Percentiles rank a stretch among this genome's conserved stretches.
Evolutionary conservation across 2,329 filamentous ascomycete species (phyloP).

Genomic region (Penicillium thymicola): DNA sequence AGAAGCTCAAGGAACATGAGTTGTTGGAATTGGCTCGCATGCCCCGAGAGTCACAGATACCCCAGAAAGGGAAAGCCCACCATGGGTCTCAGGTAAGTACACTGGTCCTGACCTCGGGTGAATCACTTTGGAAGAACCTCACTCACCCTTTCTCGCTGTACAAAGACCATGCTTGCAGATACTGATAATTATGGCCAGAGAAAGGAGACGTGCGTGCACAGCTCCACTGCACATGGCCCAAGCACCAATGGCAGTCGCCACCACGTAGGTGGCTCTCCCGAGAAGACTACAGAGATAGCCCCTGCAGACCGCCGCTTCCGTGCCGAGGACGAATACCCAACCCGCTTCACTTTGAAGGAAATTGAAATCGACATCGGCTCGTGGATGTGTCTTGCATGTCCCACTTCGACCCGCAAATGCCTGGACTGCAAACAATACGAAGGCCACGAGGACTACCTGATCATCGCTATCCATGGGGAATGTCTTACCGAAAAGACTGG

Average conservation of each 20-base stretch:
- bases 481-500: neutral
- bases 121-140: neutral
- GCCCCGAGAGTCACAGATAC: neutral
- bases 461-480: conserved; percentile 6
- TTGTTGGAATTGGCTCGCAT: neutral
- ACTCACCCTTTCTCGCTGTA: neutral
- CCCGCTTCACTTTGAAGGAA: neutral
- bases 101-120: neutral
- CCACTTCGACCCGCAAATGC: conserved; percentile 4
- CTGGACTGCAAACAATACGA: conserved; percentile 7
- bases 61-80: neutral
- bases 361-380: conserved; percentile 5
- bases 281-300: neutral
- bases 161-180: neutral
- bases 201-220: neutral
- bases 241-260: neutral
- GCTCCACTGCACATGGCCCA: neutral
- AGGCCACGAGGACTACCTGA: conserved; percentile 8
- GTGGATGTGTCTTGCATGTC: conserved; percentile 13
- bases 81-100: neutral
- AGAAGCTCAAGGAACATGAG: neutral
- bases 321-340: neutral
- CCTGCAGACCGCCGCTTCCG: neutral
- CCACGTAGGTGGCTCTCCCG: neutral
- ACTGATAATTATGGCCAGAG: neutral